Evolutionary conservation across 768 basidiomycete species (phyloP), one percentile per base, ranked within the genome.

Genomic region (Lentinus tigrinus): DNA sequence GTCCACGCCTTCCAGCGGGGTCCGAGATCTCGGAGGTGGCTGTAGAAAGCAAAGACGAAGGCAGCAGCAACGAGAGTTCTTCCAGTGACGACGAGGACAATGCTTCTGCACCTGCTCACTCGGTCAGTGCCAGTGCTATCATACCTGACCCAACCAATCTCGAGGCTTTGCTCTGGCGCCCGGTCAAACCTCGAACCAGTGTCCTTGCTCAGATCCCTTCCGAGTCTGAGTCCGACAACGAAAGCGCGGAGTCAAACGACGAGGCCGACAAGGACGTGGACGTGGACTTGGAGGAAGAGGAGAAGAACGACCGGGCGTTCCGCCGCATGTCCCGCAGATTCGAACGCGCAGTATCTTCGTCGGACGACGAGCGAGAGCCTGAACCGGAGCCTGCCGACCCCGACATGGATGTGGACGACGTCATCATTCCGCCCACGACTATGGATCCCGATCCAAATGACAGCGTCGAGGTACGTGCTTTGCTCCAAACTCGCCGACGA

Each of bases 121-220:
- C 1, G 58, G 46, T 44, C 2, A 40, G 47, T 21, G 17, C 38
- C 1, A 52, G 34, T n/a, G 17, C 55, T 3, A 8, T 47, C n/a
- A 60, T 28, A 14, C 31, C 40, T 10, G 62, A 50, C 3, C 54
- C 64, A 1, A 44, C 54, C 28, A 69, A 76, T 36, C 52, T 80
- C n/a, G 77, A 81, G 8, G 72, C 74, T 9, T 61, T 81, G 47
- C 63, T 82, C 13, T 75, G 72, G 27, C 79, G 78, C 2, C 79
- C 81, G 8, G 44, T 48, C n/a, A 47, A 60, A 26, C 63, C 64
- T 4, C 48, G 40, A 14, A 47, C 63, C 28, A 62, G 70, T n/a
- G 62, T 75, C 23, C 55, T 76, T 1, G 70, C 71, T 23, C 70
- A 54, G 49, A 61, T 72, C 51, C 61, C 49, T 65, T 72, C 60